Percentiles rank a stretch among this genome's conserved stretches.
phyloP scores from a whole-genome alignment of 805 yeast species.

The Kodamaea leandrae region DNA sequence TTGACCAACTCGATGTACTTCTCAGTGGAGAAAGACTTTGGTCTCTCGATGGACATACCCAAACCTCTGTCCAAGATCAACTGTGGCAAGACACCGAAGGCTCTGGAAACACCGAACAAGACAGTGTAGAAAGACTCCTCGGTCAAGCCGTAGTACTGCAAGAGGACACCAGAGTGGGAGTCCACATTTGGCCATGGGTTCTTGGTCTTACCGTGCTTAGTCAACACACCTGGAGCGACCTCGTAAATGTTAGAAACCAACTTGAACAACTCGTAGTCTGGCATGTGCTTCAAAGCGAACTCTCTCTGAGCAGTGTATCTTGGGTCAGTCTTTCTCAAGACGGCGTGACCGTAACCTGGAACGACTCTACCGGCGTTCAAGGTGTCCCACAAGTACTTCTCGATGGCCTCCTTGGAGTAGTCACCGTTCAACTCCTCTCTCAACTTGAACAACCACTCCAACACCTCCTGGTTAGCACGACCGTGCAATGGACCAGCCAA shows the following conservation, averaged over 20 bases:
- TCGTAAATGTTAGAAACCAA: slow-evolving; percentile 64
- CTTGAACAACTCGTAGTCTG: slow-evolving; percentile 61
- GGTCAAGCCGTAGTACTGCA: slow-evolving; percentile 75
- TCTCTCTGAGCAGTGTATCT: slow-evolving; percentile 72
- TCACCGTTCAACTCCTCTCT: slow-evolving; percentile 63
- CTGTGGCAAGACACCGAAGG: slow-evolving; percentile 77
- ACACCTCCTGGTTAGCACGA: slow-evolving; percentile 81
- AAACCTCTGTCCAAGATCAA: slow-evolving; percentile 74
- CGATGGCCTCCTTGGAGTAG: slow-evolving; percentile 51
- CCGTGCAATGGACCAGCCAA: slow-evolving; percentile 87
- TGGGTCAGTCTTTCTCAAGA: slow-evolving; percentile 79
- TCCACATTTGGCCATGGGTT: slow-evolving; percentile 87
- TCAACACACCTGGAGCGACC: slow-evolving; percentile 72
- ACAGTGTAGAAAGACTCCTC: slow-evolving; percentile 77
- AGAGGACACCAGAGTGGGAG: slow-evolving; percentile 73
- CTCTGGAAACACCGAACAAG: slow-evolving; percentile 77
- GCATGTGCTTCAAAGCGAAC: slow-evolving; percentile 62
- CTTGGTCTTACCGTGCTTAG: slow-evolving; percentile 78
- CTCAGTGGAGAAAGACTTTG: slow-evolving; percentile 54
- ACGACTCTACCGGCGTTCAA: slow-evolving; percentile 73
- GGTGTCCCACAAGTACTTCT: slow-evolving; percentile 66
- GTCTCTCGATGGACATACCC: slow-evolving; percentile 81
- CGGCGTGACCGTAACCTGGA: slow-evolving; percentile 90
- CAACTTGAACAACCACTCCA: slow-evolving; percentile 68
- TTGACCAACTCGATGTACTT: slow-evolving; percentile 82